These are phyloP conservation scores for Cladobotryum protrusum DNA, from an alignment of 2,329 filamentous ascomycete species.

Conservation along the genomic window DNA sequence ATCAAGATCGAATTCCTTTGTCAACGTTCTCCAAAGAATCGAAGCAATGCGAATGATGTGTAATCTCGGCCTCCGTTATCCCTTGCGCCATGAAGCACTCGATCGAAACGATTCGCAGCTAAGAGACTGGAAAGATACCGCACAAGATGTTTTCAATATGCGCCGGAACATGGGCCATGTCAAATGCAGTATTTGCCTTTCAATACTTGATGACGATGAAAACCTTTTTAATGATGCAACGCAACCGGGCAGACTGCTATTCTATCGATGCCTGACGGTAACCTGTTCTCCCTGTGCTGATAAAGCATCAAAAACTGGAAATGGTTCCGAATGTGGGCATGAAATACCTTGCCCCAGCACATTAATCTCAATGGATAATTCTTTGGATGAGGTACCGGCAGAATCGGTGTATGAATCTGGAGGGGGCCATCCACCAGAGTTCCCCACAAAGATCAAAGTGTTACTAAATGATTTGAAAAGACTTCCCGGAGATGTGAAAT, in stretches of 20 bases:
- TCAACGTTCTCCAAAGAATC: conserved; percentile 40
- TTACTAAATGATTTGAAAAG: neutral
- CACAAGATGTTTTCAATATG: conserved; percentile 30
- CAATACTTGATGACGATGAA: conserved; percentile 18
- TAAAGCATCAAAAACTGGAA: neutral
- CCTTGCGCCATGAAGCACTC: conserved; percentile 20
- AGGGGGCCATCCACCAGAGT: neutral
- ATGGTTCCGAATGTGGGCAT: neutral
- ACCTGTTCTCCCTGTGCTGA: conserved; percentile 19
- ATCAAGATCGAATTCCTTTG: conserved; percentile 19
- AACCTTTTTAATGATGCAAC: conserved; percentile 14
- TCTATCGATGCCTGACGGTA: conserved; percentile 29
- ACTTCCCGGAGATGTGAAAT: neutral
- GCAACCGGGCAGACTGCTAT: conserved; percentile 11
- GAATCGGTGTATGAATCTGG: neutral
- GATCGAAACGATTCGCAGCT: neutral
- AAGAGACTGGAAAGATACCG: conserved; percentile 16
- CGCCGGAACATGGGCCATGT: conserved; percentile 22
- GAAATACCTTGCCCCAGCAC: neutral
- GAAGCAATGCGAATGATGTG: conserved; percentile 40
- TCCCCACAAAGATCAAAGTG: conserved; percentile 3
- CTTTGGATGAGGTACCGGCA: neutral
- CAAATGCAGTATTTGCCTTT: conserved; percentile 24
- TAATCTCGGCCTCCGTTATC: conserved; percentile 38
- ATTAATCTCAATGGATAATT: neutral